Evolutionary conservation across 192 early-diverging fungal species (phyloP), one percentile per base, ranked within the genome.

Genomic region (Coemansia erecta): DNA sequence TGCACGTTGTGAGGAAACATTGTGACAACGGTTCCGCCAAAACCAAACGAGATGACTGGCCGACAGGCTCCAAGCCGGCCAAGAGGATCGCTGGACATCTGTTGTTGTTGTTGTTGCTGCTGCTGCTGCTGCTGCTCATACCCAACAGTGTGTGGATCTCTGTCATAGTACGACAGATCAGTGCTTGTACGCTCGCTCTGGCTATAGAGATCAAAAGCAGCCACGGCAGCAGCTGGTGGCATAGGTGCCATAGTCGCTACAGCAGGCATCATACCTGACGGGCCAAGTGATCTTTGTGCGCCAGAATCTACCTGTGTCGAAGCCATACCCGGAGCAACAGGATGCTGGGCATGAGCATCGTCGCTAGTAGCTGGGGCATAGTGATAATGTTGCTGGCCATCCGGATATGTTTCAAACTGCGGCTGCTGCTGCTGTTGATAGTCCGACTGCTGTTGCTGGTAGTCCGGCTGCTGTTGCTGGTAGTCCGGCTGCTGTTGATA

Each of bases 41-140:
- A 88, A n/a, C 89, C 89, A 70, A 90, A 89, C 0, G 87, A 73
- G 15, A 84, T 71, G 23, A 90, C 53, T 3, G 89, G 89, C 24
- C 80, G 24, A n/a, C 69, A 58, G 12, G 69, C 69, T 3, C 28
- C 46, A 15, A 72, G 51, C 2, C 75, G 75, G 10, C 75, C 69
- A 22, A 71, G 58, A 9, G 75, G 66, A 48, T 67, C 65, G 10
- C 28, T 62, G 46, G 4, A 58, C 23, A 12, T 43, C 56, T 23
- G 49, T 6, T n/a, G n/a, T n/a, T n/a, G n/a, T n/a, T n/a, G n/a
- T n/a, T n/a, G n/a, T n/a, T n/a, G n/a, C n/a, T n/a, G n/a, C n/a
- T 60, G 51, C 40, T 56, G 65, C 39, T 48, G 41, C 33, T 35
- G 33, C 48, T 53, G 41, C 2, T 49, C 57, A 1, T 39, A 17